These are phyloP conservation scores for Yarrowia sp. DNA, from an alignment of 805 yeast genomes.

Conservation along the genomic window DNA sequence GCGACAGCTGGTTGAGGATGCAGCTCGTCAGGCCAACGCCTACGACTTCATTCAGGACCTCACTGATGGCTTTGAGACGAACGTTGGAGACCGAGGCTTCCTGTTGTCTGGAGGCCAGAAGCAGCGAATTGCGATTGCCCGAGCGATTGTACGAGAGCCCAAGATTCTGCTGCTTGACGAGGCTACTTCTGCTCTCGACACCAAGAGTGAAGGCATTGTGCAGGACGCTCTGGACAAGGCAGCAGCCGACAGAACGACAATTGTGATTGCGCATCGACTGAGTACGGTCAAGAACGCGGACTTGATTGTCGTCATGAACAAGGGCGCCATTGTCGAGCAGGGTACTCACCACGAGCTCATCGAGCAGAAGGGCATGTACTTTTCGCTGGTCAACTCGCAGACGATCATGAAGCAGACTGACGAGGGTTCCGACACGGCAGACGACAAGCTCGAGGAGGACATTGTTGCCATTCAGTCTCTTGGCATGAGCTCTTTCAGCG, in stretches of 20 bases:
- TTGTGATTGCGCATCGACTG: constrained; percentile 57
- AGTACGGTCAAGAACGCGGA: constrained; percentile 57
- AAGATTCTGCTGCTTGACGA: constrained; percentile 57
- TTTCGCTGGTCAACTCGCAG: constrained; percentile 41
- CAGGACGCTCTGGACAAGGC: constrained; percentile 44
- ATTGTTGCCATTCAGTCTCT: background rate
- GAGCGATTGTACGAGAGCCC: constrained; percentile 61
- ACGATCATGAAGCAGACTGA: constrained; percentile 31
- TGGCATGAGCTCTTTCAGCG: background rate
- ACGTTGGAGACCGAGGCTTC: constrained; percentile 60
- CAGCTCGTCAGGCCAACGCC: constrained; percentile 43
- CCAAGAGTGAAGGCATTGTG: constrained; percentile 42
- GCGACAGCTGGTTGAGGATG: constrained; percentile 41
- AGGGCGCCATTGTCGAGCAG: constrained; percentile 51
- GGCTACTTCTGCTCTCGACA: constrained; percentile 55
- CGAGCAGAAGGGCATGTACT: constrained; percentile 35
- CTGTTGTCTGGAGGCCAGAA: constrained; percentile 65
- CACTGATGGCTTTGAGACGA: constrained; percentile 77
- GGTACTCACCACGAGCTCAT: constrained; percentile 45
- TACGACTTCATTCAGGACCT: constrained; percentile 50
- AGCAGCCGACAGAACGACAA: constrained; percentile 46
- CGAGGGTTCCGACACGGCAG: background rate
- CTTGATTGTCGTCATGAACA: constrained; percentile 51
- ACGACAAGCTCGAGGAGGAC: constrained; percentile 4
- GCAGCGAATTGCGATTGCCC: constrained; percentile 63